A percentile compares a stretch with the other conserved stretches of the same genome.
phyloP scores from a whole-genome alignment of 345 rosid genomes.

The Citrus maxima region DNA sequence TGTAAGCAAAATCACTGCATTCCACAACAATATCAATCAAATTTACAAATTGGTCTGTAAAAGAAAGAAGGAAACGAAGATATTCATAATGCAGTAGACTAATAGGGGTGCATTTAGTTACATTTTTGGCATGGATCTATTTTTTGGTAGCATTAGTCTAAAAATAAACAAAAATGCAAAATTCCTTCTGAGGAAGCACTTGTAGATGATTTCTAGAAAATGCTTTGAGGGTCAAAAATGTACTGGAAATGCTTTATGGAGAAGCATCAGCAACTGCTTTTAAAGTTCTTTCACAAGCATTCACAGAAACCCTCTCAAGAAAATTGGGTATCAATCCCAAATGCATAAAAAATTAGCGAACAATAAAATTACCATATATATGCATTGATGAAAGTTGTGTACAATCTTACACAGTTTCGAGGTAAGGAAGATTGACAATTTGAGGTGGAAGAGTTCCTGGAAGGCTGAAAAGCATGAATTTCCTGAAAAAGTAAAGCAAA shows the following conservation, averaged over 20 bases:
- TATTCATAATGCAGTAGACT: neutral
- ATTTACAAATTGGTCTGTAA: neutral
- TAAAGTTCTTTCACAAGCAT: neutral
- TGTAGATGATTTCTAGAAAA: neutral
- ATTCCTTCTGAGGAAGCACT: neutral
- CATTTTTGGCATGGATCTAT: neutral
- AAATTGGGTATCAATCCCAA: neutral
- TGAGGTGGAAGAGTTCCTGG: constrained; percentile 70
- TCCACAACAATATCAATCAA: neutral
- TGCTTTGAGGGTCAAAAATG: neutral
- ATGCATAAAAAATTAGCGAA: neutral
- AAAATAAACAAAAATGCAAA: neutral
- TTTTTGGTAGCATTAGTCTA: neutral
- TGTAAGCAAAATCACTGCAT: constrained; percentile 58
- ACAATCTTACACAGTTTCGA: constrained; percentile 46
- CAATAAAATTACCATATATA: neutral
- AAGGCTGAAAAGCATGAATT: constrained; percentile 49
- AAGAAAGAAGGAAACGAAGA: neutral
- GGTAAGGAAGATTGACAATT: constrained; percentile 49
- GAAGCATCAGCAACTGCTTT: neutral
- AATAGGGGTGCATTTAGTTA: neutral
- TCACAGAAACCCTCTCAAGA: neutral
- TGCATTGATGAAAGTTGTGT: neutral
- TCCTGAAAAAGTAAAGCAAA: constrained; percentile 29
- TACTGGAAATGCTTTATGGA: neutral